Percentiles rank a stretch among this genome's conserved stretches.
Evolutionary conservation across 352 stramenopile species (phyloP).

Genomic region (Synura sp.): DNA sequence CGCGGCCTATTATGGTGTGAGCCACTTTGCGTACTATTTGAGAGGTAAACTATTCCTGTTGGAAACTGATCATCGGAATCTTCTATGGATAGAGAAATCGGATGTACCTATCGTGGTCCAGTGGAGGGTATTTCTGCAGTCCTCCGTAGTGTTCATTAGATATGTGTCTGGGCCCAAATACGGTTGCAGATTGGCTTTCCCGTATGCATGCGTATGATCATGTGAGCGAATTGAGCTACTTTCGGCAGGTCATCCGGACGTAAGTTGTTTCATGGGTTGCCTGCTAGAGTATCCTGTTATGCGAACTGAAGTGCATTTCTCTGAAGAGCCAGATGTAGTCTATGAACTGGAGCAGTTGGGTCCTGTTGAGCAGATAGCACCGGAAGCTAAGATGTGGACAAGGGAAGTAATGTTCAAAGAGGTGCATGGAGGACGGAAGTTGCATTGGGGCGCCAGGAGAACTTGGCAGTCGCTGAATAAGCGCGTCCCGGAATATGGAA

Average conservation of each 20-base stretch:
- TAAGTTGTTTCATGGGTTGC: not conserved
- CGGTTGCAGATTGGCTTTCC: slow-evolving; percentile 20
- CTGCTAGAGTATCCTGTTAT: not conserved
- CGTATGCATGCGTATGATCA: not conserved
- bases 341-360: not conserved
- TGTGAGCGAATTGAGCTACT: not conserved
- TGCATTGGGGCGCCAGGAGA: not conserved
- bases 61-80: slow-evolving; percentile 16
- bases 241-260: not conserved
- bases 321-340: not conserved
- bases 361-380: too few species aligned
- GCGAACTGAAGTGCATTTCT: not conserved
- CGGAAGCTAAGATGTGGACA: too few species aligned
- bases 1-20: not conserved
- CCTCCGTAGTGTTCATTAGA: not conserved
- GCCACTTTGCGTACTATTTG: not conserved
- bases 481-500: not conserved
- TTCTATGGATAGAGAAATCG: not conserved
- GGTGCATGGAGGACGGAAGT: not conserved
- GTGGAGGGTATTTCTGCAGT: slow-evolving; percentile 33
- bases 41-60: not conserved
- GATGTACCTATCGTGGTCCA: slow-evolving; percentile 8
- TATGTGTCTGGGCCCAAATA: slow-evolving; percentile 20
- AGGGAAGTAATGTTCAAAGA: not conserved
- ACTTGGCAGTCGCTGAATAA: slow-evolving; percentile 9